Evolutionary conservation across 495 filamentous ascomycete species (phyloP), one percentile per base, ranked within the genome.

Genomic region (Neurospora sp.): DNA sequence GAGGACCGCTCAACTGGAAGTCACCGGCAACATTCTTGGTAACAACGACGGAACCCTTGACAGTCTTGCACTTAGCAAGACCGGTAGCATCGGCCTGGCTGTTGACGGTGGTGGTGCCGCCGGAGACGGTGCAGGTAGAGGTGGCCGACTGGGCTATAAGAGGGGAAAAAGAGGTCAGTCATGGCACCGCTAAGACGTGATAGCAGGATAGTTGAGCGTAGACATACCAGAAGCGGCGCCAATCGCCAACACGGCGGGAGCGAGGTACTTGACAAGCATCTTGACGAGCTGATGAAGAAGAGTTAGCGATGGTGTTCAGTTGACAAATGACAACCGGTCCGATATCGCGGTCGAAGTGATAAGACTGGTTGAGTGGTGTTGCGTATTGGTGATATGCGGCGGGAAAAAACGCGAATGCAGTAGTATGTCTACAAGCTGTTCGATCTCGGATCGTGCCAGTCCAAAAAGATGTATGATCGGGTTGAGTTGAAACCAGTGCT

Each of bases 191-290:
- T 46, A 69, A 75, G 9, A 9, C 70, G 71, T 16, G 9, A 20
- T 69, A 38, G 18, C 71, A 41, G 66, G 18, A 71, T 11, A 46
- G 40, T 71, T 44, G 23, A 54, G 41, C 31, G 42, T 44, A 4
- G 38, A 85, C 91, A 84, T 83, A 93, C 93, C 94, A 75, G 90
- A 82, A 71, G 85, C 91, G 71, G 87, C 80, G 78, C 90, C 85
- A 76, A 90, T 85, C 75, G 91, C 93, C 83, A 94, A 83, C 60
- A 89, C 88, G 80, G 93, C 91, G 78, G 96, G 86, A 75, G 94
- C 81, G 83, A 93, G 87, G 80, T 90, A 89, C 84, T 88, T 84
- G 85, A 90, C 86, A 81, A 90, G 87, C 95, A 98, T 97, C 80
- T 80, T 87, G 87, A 77, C 71, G 72, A 72, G 78, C 80, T 82